A percentile compares a stretch with the other conserved stretches of the same genome.
phyloP scores from a whole-genome alignment of 352 stramenopile species.

The Thraustochytrium striatum region DNA sequence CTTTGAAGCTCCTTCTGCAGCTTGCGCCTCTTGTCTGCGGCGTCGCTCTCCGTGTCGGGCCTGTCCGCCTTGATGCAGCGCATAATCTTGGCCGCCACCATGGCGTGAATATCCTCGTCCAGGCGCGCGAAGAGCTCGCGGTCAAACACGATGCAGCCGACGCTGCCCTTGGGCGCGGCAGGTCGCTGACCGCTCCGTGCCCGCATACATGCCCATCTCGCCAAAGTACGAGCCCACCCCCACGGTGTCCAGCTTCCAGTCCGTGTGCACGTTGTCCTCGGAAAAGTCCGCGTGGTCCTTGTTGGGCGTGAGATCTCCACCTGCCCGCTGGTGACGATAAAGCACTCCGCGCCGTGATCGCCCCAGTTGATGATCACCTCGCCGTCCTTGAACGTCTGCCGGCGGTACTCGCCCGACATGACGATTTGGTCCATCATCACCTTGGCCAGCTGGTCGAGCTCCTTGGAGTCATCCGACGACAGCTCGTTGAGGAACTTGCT shows the following conservation, averaged over 20 bases:
- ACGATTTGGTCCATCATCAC: slow-evolving; percentile 43
- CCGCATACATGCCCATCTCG: slow-evolving; percentile 32
- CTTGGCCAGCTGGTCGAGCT: slow-evolving; percentile 23
- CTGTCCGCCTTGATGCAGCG: too few relatives aligned
- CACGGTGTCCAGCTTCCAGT: neutral
- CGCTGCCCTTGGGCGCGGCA: neutral
- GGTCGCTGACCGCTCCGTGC: slow-evolving; percentile 3
- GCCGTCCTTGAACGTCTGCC: neutral
- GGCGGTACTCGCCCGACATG: neutral
- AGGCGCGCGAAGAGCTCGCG: neutral
- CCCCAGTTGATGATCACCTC: slow-evolving; percentile 37
- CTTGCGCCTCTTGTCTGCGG: neutral
- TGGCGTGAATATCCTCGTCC: neutral
- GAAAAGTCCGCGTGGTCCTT: neutral
- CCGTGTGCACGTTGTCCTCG: neutral
- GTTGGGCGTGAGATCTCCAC: slow-evolving; percentile 29
- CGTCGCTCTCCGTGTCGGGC: neutral
- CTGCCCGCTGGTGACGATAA: slow-evolving; percentile 15
- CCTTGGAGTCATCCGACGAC: neutral
- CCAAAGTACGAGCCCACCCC: slow-evolving; percentile 20
- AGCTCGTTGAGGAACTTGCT: slow-evolving; percentile 28
- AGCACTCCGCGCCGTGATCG: slow-evolving; percentile 16
- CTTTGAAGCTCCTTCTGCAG: neutral
- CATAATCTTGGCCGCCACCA: too few relatives aligned
- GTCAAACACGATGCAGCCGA: neutral